A percentile compares a stretch with the other conserved stretches of the same genome.
These are phyloP conservation scores for Trypanosoma platydactyli DNA, from an alignment of 208 protist genomes.

Conservation along the genomic window DNA sequence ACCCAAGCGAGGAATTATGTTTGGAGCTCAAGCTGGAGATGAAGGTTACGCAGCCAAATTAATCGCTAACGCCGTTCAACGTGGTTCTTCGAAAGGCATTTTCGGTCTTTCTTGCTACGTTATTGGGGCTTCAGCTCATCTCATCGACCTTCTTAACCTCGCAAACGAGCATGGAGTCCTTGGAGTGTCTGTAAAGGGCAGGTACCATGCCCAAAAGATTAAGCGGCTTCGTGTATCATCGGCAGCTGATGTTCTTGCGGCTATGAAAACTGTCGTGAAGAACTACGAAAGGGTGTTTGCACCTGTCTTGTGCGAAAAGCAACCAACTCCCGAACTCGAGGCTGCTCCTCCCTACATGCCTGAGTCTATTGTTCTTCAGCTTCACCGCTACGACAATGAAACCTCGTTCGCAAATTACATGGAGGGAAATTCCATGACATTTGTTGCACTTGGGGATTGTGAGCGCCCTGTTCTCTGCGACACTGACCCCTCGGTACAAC, in stretches of 20 bases:
- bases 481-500: constrained; percentile 65
- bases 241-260: constrained; percentile 47
- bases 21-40: constrained; percentile 38
- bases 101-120: constrained; percentile 78
- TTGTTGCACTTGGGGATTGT: constrained; percentile 79
- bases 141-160: constrained; percentile 78
- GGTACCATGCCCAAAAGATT: constrained; percentile 80
- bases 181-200: constrained; percentile 88
- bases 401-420: constrained; percentile 58
- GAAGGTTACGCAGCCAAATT: constrained; percentile 75
- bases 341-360: constrained; percentile 84
- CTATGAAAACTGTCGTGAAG: constrained; percentile 59
- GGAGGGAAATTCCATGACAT: constrained; percentile 85
- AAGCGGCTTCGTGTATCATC: constrained; percentile 60
- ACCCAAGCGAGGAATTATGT: constrained; percentile 84
- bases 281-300: constrained; percentile 85
- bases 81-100: constrained; percentile 40
- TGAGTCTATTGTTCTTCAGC: constrained; percentile 82
- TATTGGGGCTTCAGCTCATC: constrained; percentile 67
- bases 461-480: constrained; percentile 89
- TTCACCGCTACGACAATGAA: constrained; percentile 80
- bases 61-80: constrained; percentile 58
- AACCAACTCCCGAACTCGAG: constrained; percentile 78
- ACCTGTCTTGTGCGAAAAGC: constrained; percentile 71
- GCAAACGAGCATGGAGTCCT: constrained; percentile 83